Evolutionary conservation across 2,329 filamentous ascomycete genomes (phyloP).

Genomic region (Paecilomyces niveus): DNA sequence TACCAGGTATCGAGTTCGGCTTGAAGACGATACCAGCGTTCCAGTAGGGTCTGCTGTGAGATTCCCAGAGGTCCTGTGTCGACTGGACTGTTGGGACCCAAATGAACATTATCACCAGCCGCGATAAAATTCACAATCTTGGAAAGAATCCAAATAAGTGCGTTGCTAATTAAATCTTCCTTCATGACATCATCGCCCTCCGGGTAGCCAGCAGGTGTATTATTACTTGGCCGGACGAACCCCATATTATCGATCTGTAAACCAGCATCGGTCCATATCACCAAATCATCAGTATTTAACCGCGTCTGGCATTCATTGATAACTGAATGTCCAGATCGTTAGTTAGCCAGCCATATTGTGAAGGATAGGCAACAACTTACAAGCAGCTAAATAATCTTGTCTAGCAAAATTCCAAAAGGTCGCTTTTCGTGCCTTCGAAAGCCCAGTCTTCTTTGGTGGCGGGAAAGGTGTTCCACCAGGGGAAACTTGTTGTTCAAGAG

Average conservation of each 20-base stretch:
- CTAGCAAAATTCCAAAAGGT: constrained; percentile 63
- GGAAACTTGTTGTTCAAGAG: constrained; percentile 32
- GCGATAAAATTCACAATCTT: constrained; percentile 61
- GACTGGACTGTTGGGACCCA: constrained; percentile 14
- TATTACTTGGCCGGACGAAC: constrained; percentile 40
- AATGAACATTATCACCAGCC: constrained; percentile 45
- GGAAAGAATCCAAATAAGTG: constrained; percentile 58
- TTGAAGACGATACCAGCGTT: constrained; percentile 46
- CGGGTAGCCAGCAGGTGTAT: constrained; percentile 20
- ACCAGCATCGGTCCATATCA: constrained; percentile 58
- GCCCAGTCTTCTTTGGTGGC: constrained; percentile 26
- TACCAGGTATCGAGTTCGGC: constrained; percentile 55
- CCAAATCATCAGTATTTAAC: constrained; percentile 55
- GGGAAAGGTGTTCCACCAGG: constrained; percentile 31
- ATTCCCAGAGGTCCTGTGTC: constrained; percentile 23
- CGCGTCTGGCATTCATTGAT: constrained; percentile 55
- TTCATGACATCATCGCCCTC: constrained; percentile 43
- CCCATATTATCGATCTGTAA: constrained; percentile 51
- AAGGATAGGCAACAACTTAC: constrained; percentile 28
- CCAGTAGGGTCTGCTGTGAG: constrained; percentile 35
- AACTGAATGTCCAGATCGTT: constrained; percentile 15
- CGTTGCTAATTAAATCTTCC: constrained; percentile 59
- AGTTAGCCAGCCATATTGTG: neutral
- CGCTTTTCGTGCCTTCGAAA: constrained; percentile 51
- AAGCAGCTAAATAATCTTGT: constrained; percentile 59